Percentiles rank a stretch among this genome's conserved stretches.
Evolutionary conservation across 345 rosid genomes (phyloP).

Genomic region (Brassica rapa): DNA sequence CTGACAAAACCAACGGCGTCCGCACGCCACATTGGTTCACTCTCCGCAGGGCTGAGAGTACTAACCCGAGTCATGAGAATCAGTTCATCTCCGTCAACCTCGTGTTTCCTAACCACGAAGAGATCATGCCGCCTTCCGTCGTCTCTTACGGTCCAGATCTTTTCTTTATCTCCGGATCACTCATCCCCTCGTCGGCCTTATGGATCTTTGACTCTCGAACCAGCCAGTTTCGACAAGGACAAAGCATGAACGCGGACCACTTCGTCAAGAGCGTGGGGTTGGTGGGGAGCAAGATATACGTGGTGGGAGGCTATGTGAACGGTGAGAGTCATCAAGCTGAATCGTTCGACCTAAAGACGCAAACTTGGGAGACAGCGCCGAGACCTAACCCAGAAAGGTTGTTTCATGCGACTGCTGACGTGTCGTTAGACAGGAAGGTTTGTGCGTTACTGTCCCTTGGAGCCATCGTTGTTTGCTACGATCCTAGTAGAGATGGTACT

Average conservation of each 20-base stretch:
- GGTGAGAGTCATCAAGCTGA: neutral
- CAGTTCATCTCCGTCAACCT: neutral
- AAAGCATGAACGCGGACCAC: neutral
- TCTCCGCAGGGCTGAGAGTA: neutral
- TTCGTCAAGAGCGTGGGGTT: neutral
- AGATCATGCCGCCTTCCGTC: neutral
- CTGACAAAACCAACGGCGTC: neutral
- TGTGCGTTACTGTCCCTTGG: neutral
- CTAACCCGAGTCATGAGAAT: neutral
- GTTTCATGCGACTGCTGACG: neutral
- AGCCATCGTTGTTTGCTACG: neutral
- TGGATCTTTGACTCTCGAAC: neutral
- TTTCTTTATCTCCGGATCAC: neutral
- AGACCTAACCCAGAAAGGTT: neutral
- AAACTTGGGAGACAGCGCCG: neutral
- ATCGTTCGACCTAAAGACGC: neutral
- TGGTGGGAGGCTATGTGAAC: neutral
- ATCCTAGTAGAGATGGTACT: constrained; percentile 14
- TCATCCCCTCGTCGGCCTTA: neutral
- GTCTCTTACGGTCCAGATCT: neutral
- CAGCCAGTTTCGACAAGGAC: neutral
- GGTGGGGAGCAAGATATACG: neutral
- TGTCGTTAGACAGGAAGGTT: constrained; percentile 15
- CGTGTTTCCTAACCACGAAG: neutral
- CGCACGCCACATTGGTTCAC: neutral